Base-by-base conservation (phyloP, 495 filamentous ascomycete genomes). In the Neurospora sp. region DNA sequence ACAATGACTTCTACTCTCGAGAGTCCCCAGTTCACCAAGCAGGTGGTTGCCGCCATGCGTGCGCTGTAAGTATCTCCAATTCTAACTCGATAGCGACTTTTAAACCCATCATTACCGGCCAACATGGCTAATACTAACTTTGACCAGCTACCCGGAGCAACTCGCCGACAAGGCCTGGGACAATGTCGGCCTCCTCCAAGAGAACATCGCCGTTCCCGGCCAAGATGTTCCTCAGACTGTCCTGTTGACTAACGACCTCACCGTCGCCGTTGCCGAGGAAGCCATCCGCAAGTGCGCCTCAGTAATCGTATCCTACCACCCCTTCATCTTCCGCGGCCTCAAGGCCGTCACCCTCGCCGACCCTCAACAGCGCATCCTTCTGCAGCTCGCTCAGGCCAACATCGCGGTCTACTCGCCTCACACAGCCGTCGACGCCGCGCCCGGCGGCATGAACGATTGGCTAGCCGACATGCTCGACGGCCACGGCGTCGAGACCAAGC, bases 351-450 rank as follows among this genome's bases (percentile, higher is more conserved):
- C 92, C 40, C 87, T 94, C 24, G 86, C 86, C 73, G 91, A 99
- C 81, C 85, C 93, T 13, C 96, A 97, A 78, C 96, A 98, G 82
- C 88, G 90, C 73, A 91, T 90, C 31, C 87, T 98, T 69, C 86
- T 99, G 8, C 88, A 91, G 69, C 86, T 99, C 4, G 91, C 90
- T n/a, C 90, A 92, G 48, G 89, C 92, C 83, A 94, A 96, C 21
- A 94, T 98, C 76, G 94, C 93, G 77, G 94, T 98, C 73, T 99
- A 99, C 84, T 93, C 90, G 71, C 96, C 96, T 0, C 96, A 99
- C 79, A 98, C 95, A 1, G 94, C 96, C 3, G 89, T 98, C 71
- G 96, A 99, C 83, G 93, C 94, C 36, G 92, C 92, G 0, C 89
- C 90, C 7, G 92, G 90, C 19, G 96, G 96, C 31, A 87, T 98